Evolutionary conservation across 169 alveolate genomes (phyloP).

Genomic region (Cryptosporidium parvum): DNA sequence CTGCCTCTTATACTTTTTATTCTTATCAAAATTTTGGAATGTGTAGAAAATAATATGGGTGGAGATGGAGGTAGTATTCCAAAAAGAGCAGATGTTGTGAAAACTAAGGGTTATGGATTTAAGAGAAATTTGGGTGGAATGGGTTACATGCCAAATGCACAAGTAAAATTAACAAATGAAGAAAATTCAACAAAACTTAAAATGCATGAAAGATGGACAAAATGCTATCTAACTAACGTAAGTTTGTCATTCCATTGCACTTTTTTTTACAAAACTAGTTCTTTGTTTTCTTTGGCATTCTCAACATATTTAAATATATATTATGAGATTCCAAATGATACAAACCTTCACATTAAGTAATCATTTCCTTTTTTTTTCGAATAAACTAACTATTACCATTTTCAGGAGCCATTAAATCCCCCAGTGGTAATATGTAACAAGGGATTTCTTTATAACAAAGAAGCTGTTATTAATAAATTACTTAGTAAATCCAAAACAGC

Average conservation of each 20-base stretch:
- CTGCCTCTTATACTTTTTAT: background rate
- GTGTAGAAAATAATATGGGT: conserved; percentile 80
- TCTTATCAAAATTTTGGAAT: background rate
- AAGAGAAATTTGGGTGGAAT: conserved; percentile 89
- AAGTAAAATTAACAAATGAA: conserved; percentile 79
- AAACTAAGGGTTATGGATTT: conserved; percentile 86
- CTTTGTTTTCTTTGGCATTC: background rate
- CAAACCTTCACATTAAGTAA: background rate
- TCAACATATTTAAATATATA: too few species aligned
- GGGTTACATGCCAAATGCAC: conserved; percentile 90
- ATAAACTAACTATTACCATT: background rate
- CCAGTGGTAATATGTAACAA: conserved; percentile 86
- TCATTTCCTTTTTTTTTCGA: background rate
- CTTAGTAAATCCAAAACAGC: conserved; percentile 79
- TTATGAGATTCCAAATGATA: background rate
- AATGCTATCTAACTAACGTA: conserved; percentile 86
- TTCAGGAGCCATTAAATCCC: conserved; percentile 84
- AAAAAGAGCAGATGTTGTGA: conserved; percentile 86
- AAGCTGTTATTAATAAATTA: conserved; percentile 80
- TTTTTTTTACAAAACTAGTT: background rate
- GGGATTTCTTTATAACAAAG: conserved; percentile 87
- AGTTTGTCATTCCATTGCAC: conserved; percentile 29
- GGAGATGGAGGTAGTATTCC: conserved; percentile 92
- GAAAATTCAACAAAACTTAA: conserved; percentile 79
- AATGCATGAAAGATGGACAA: conserved; percentile 82